A percentile compares a stretch with the other conserved stretches of the same genome.
Conservation (phyloP, 768 basidiomycete species). For the Boletus rubescentipes region DNA sequence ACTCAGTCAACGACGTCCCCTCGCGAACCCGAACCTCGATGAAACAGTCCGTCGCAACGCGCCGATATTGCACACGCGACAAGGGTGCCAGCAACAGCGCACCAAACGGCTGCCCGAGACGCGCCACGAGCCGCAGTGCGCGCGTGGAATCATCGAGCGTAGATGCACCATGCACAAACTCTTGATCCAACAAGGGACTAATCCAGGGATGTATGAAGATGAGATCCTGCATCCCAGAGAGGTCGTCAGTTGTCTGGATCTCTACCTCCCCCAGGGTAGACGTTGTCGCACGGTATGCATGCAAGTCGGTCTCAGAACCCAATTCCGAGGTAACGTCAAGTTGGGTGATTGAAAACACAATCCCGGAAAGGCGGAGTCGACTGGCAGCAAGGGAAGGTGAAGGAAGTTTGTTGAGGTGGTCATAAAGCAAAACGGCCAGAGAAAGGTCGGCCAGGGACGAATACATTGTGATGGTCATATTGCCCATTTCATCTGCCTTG, state of each 20-base stretch:
- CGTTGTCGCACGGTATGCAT: neutral
- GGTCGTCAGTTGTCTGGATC: neutral
- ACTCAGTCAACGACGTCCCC: neutral
- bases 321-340: neutral
- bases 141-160: neutral
- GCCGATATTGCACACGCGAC: neutral
- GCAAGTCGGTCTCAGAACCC: neutral
- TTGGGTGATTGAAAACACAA: neutral
- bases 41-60: neutral
- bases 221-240: neutral
- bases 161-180: neutral
- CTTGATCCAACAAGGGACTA: neutral
- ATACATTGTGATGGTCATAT: neutral
- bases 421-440: neutral
- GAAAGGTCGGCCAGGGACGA: neutral
- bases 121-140: neutral
- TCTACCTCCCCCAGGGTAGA: neutral
- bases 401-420: neutral
- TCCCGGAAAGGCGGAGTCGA: neutral
- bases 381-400: neutral
- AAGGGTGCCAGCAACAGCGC: neutral
- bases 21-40: neutral
- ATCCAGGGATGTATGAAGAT: conserved; percentile 1
- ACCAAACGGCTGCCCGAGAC: neutral
- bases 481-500: neutral